Percentiles rank a stretch among this genome's conserved stretches.
These are phyloP conservation scores for Camellia japonica DNA, from an alignment of 148 eudicot genomes.

Conservation along the genomic window DNA sequence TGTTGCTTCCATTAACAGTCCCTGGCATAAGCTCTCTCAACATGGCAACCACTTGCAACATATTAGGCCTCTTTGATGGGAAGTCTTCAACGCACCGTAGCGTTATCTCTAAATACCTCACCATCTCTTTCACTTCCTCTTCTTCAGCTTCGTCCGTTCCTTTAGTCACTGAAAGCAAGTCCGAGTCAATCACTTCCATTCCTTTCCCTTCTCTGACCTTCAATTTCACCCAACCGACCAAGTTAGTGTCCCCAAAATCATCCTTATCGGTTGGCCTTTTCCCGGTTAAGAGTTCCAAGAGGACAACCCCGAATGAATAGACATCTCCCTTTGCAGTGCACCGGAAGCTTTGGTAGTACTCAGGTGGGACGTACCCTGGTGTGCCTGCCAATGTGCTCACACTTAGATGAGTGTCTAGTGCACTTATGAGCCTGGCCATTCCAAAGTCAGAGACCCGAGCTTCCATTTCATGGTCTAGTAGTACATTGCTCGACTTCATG, in stretches of 20 bases:
- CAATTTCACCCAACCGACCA: constrained; percentile 94
- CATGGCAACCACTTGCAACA: too few species aligned
- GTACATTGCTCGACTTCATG: constrained; percentile 92
- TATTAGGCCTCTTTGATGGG: constrained; percentile 88
- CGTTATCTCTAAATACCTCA: constrained; percentile 59
- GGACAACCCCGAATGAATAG: constrained; percentile 77
- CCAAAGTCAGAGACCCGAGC: constrained; percentile 91
- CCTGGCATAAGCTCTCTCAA: too few species aligned
- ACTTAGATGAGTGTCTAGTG: constrained; percentile 85
- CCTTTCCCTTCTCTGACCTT: constrained; percentile 83
- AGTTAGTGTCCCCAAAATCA: constrained; percentile 87
- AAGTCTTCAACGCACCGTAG: constrained; percentile 87
- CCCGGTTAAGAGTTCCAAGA: constrained; percentile 73
- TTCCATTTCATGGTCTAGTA: constrained; percentile 71
- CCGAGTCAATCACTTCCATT: constrained; percentile 77
- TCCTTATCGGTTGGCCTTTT: constrained; percentile 89
- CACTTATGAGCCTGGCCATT: constrained; percentile 92
- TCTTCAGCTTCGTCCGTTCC: constrained; percentile 43
- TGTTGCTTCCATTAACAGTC: too few species aligned
- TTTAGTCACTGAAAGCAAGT: constrained; percentile 39
- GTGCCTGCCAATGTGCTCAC: constrained; percentile 95
- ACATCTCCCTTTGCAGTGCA: constrained; percentile 95
- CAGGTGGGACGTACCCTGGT: constrained; percentile 94
- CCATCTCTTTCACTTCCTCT: constrained; percentile 80
- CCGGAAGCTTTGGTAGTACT: constrained; percentile 90